phyloP scores from a whole-genome alignment of 1,139 yeast species.

The Yamadazyma atmosphaerica region DNA sequence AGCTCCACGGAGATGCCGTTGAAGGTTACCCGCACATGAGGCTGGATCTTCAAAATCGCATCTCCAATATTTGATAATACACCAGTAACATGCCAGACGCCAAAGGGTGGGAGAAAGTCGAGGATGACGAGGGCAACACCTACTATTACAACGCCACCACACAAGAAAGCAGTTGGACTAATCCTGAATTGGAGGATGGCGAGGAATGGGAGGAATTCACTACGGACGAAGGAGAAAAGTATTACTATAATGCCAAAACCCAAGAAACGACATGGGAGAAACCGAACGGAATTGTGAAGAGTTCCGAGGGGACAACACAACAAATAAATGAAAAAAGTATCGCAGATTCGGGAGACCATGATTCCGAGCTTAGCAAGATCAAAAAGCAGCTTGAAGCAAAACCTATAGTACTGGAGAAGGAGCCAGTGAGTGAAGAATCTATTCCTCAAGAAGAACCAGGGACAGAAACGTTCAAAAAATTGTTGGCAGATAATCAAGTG shows the following conservation, averaged over 20 bases:
- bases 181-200: constrained; percentile 55
- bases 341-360: too few relatives aligned
- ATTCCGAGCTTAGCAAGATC: constrained; percentile 3
- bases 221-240: constrained; percentile 69
- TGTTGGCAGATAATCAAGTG: constrained; percentile 56
- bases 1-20: too few relatives aligned
- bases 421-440: constrained; percentile 1
- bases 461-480: constrained; percentile 45
- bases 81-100: background rate
- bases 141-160: constrained; percentile 73
- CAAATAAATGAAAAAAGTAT: constrained; percentile 6
- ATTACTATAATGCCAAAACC: constrained; percentile 68
- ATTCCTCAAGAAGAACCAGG: constrained; percentile 38
- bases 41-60: too few relatives aligned
- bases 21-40: too few relatives aligned
- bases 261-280: constrained; percentile 79
- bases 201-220: constrained; percentile 61
- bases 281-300: constrained; percentile 46
- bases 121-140: constrained; percentile 63
- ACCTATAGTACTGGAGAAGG: constrained; percentile 9
- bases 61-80: too few relatives aligned
- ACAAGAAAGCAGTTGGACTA: constrained; percentile 78
- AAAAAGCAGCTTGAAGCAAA: constrained; percentile 4
- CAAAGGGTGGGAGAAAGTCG: constrained; percentile 61
- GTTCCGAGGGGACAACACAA: constrained; percentile 9